Evolutionary conservation across 2,329 filamentous ascomycete genomes (phyloP), one percentile per base, ranked within the genome.

Genomic region (Aspergillus awamori): DNA sequence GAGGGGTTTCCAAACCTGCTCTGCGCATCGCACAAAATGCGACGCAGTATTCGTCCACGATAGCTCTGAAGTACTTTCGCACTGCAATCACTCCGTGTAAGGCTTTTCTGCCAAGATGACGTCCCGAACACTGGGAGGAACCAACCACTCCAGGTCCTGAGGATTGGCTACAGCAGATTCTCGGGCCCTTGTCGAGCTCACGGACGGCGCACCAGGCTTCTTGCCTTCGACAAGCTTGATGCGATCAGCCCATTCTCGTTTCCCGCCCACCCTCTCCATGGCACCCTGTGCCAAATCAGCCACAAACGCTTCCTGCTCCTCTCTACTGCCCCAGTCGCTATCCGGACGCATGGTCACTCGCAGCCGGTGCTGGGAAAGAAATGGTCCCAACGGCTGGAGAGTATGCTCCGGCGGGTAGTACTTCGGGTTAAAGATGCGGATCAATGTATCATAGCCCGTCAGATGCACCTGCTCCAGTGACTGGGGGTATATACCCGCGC

Each of bases 401-500:
- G 74, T 80, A 56, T 80, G 75, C 8, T 75, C 67, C 8, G 79
- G 77, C 2, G 80, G 79, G 54, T 83, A 83, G 65, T 83, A 83
- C 63, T 81, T 82, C 5, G 78, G 65, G 63, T 82, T 74, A 66
- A 83, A 79, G 54, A 83, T 80, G 15, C 81, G 78, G 45, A 80
- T 76, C 59, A 83, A 62, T 1, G 81, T 83, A 68, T 83, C 81
- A 64, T 79, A 83, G 24, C 81, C 81, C 1, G 75, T 80, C 22
- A 83, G 72, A 71, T 82, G 81, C 39, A 81, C 73, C 67, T 83
- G 81, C 65, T 81, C 73, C 10, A 76, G 56, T 4, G 70, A 63
- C 2, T 57, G 33, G 0, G 77, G 70, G 63, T 81, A 82, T 10
- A 71, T 45, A 30, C 67, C 69, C 4, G 74, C 73, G 4, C 69